These are phyloP conservation scores for Ustilago bromivora DNA, from an alignment of 1,284 basidiomycete genomes.

Conservation along the genomic window DNA sequence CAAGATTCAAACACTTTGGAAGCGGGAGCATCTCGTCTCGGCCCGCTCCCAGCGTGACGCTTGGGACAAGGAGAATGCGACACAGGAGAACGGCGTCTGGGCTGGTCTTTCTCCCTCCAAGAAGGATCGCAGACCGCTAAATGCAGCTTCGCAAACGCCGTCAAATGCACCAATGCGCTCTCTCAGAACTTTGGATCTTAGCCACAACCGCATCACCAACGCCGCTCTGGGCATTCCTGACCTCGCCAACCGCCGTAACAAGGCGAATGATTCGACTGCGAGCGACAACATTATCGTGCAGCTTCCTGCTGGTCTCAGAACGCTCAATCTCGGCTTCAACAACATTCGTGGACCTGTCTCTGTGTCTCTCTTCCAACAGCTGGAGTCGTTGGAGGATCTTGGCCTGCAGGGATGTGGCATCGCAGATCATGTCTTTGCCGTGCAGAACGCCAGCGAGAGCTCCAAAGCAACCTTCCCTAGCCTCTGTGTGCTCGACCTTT, in stretches of 20 bases:
- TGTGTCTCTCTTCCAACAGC: conserved; percentile 33
- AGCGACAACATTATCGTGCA: conserved; percentile 10
- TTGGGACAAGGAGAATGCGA: conserved; percentile 48
- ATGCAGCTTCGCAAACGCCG: background rate
- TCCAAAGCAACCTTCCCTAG: conserved; percentile 27
- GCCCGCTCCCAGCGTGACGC: conserved; percentile 37
- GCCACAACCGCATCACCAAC: conserved; percentile 57
- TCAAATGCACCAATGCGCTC: conserved; percentile 35
- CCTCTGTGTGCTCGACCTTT: conserved; percentile 55
- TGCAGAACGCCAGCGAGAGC: background rate
- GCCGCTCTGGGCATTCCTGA: conserved; percentile 45
- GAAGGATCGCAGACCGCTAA: conserved; percentile 31
- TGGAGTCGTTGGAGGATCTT: conserved; percentile 48
- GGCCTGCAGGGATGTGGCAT: conserved; percentile 60
- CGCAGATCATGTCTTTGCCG: conserved; percentile 55
- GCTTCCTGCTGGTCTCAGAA: conserved; percentile 47
- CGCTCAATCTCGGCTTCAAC: conserved; percentile 58
- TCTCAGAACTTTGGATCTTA: conserved; percentile 54
- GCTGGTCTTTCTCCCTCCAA: conserved; percentile 51
- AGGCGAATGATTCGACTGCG: background rate
- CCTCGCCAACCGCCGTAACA: conserved; percentile 33
- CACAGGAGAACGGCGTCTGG: conserved; percentile 56
- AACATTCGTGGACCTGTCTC: conserved; percentile 57
- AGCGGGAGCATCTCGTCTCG: conserved; percentile 20
- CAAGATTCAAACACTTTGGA: conserved; percentile 57